Conservation (phyloP, 495 filamentous ascomycete species). For the Aspergillus homomorphus region DNA sequence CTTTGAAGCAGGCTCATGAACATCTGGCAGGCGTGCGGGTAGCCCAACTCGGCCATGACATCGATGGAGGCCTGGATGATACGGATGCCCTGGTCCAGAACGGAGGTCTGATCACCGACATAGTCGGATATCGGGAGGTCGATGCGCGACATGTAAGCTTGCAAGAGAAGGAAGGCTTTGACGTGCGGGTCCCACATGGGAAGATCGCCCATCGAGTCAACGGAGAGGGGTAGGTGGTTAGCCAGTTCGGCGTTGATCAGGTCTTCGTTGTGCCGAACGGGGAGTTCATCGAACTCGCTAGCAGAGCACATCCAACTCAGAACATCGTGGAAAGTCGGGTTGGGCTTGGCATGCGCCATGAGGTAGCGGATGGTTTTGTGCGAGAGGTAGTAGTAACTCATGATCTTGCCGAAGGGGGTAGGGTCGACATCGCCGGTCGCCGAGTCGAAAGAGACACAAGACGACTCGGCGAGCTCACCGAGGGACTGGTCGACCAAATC, state of each 20-base stretch:
- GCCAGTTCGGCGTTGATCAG: conserved; percentile 93
- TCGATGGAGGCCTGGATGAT: conserved; percentile 90
- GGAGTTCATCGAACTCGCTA: conserved; percentile 95
- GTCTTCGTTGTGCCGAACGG: conserved; percentile 98
- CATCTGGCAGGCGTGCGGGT: conserved; percentile 64
- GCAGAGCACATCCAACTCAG: conserved; percentile 90
- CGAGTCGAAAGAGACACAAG: conserved; percentile 74
- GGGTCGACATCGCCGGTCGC: conserved; percentile 82
- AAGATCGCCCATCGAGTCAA: conserved; percentile 63
- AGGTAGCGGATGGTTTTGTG: conserved; percentile 92
- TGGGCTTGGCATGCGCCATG: conserved; percentile 67
- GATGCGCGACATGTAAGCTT: conserved; percentile 91
- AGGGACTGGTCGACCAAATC: conserved; percentile 85
- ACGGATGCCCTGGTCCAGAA: conserved; percentile 93
- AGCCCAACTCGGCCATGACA: conserved; percentile 86
- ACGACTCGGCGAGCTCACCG: conserved; percentile 72
- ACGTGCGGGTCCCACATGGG: conserved; percentile 99
- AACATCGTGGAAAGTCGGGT: conserved; percentile 80
- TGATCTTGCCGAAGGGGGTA: conserved; percentile 91
- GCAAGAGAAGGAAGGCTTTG: conserved; percentile 90
- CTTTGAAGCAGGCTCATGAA: conserved; percentile 86
- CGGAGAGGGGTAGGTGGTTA: conserved; percentile 67
- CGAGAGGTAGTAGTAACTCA: conserved; percentile 98
- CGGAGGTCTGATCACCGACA: conserved; percentile 85
- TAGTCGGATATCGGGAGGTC: conserved; percentile 95